These are phyloP conservation scores for Nitzschia inconspicua DNA, from an alignment of 108 stramenopile genomes.

Conservation along the genomic window DNA sequence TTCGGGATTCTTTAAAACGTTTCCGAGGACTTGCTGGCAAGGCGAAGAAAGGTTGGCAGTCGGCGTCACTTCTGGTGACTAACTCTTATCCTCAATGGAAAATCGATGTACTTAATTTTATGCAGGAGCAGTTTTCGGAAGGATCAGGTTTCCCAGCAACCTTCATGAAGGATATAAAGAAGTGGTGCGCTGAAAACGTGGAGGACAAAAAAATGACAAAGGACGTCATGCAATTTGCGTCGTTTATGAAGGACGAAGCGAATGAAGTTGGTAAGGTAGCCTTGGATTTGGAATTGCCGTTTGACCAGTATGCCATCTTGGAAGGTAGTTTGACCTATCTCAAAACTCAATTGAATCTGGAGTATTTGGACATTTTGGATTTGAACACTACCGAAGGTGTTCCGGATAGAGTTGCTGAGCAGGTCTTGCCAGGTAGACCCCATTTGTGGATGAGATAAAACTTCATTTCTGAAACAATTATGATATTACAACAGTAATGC, in stretches of 20 bases:
- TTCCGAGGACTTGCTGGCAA: constrained; percentile 78
- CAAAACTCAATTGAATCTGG: constrained; percentile 60
- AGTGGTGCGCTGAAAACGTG: constrained; percentile 61
- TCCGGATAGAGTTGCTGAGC: constrained; percentile 52
- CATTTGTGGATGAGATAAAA: constrained; percentile 68
- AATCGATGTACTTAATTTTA: constrained; percentile 73
- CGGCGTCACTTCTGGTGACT: constrained; percentile 70
- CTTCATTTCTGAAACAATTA: too few species aligned
- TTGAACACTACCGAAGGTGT: constrained; percentile 46
- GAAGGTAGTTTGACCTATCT: constrained; percentile 64
- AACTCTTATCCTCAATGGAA: constrained; percentile 89
- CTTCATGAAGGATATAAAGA: constrained; percentile 78
- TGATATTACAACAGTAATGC: too few species aligned
- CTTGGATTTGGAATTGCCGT: constrained; percentile 82
- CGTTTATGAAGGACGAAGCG: constrained; percentile 88
- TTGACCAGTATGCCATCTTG: constrained; percentile 77
- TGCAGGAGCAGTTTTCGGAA: constrained; percentile 69
- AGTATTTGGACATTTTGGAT: constrained; percentile 51
- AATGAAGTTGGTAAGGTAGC: constrained; percentile 82
- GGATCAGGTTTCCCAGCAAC: constrained; percentile 29
- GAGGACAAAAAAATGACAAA: constrained; percentile 88
- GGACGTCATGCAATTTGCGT: constrained; percentile 90
- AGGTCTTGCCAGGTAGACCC: constrained; percentile 75
- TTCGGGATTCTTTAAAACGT: constrained; percentile 64
- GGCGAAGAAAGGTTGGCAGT: constrained; percentile 72